Evolutionary conservation across 805 yeast genomes (phyloP), one percentile per base, ranked within the genome.

Genomic region (Zygoascus biomembranicola): DNA sequence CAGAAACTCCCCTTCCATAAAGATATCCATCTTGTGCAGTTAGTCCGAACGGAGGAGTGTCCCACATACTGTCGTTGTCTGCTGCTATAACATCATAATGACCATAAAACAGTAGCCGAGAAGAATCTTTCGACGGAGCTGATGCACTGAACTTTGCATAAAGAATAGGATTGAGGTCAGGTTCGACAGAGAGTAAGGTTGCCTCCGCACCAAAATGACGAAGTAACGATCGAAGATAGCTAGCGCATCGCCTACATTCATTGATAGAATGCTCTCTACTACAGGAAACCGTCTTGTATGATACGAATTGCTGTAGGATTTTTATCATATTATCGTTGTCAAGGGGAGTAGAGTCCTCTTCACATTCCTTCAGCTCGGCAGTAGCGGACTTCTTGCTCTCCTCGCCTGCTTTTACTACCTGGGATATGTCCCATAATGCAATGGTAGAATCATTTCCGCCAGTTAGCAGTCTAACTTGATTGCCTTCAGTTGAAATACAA

Each of bases 21-120:
- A 92, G 64, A 61, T 84, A 89, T 0, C 98, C 98, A 65, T 92
- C 85, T 55, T 78, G 76, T 2, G 95, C 85, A 0, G 85, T 78
- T 65, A 94, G 67, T 20, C 71, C 69, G 65, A 85, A 94, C 0
- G 98, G 98, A 57, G 85, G 83, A 0, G 94, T 79, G 8, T 73
- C 66, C 97, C 98, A 92, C 32, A 74, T 74, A 5, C 73, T 75
- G 20, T 73, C 70, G 50, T 76, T 76, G 35, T 79, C 78, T 0
- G 95, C 95, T 55, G 85, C 87, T 43, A 92, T 89, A 28, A 92
- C 97, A 69, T 92, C 99, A 65, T 94, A 92, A 73, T 92, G 99
- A 0, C 96, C 98, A 68, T 92, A 92, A 85, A 95, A 92, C 48
- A 92, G 67, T 4, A 89, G 75, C 53, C 87, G 56, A 32, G 43